phyloP scores from a whole-genome alignment of 345 rosid species.

The Linum trigynum region DNA sequence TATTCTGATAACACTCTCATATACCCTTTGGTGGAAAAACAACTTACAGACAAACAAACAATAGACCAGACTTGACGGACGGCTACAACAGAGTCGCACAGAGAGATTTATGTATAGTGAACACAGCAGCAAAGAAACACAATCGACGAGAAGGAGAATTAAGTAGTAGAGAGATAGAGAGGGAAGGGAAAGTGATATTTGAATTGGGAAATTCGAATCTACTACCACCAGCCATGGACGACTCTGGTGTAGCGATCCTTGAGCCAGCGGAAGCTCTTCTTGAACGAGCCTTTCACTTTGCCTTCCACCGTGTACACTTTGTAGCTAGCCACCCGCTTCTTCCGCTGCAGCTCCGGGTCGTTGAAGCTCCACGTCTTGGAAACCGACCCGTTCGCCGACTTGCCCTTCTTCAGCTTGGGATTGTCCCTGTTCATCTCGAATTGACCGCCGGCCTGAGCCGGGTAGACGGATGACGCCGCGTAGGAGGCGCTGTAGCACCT shows the following conservation, averaged over 20 bases:
- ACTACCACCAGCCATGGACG: constrained; percentile 28
- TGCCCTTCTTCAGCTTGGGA: constrained; percentile 37
- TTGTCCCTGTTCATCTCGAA: constrained; percentile 3
- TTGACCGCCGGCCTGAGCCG: background rate
- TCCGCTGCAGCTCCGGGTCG: constrained; percentile 47
- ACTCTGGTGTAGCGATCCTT: constrained; percentile 46
- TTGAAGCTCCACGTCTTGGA: constrained; percentile 36
- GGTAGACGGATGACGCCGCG: background rate
- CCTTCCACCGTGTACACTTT: constrained; percentile 62
- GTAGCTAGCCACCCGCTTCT: constrained; percentile 51
- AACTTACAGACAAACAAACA: too few relatives aligned
- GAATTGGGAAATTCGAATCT: background rate
- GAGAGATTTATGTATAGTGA: too few relatives aligned
- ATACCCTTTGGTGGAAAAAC: too few relatives aligned
- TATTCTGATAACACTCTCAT: too few relatives aligned
- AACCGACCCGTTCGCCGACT: constrained; percentile 30
- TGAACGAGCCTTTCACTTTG: constrained; percentile 43
- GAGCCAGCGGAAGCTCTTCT: constrained; percentile 54
- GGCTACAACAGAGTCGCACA: too few relatives aligned
- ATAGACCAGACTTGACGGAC: too few relatives aligned
- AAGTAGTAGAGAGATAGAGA: too few relatives aligned
- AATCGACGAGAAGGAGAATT: too few relatives aligned
- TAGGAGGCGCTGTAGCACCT: background rate
- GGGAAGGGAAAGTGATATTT: too few relatives aligned
- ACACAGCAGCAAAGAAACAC: too few relatives aligned